phyloP scores from a whole-genome alignment of 2,329 filamentous ascomycete genomes.

The Arachnomyces sp. region DNA sequence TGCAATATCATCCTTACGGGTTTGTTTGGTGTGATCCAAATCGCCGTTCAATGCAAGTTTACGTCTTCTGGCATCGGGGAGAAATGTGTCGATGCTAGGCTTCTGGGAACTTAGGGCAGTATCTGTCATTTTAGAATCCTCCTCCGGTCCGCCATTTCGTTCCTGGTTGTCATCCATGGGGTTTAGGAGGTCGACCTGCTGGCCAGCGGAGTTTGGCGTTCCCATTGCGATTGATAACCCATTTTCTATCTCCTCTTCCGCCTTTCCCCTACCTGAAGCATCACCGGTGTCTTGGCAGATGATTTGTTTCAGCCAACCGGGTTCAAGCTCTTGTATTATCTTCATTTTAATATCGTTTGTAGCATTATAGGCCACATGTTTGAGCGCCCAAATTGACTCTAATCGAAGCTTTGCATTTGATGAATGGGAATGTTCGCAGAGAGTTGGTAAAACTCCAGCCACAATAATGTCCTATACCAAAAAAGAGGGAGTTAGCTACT shows the following conservation, averaged over 20 bases:
- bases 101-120: constrained; percentile 33
- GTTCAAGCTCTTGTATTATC: constrained; percentile 68
- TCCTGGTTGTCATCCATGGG: constrained; percentile 25
- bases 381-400: constrained; percentile 87
- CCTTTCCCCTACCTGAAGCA: constrained; percentile 20
- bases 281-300: constrained; percentile 53
- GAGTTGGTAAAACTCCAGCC: constrained; percentile 63
- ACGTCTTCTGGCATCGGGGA: constrained; percentile 32
- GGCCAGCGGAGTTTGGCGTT: constrained; percentile 52
- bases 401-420: constrained; percentile 69
- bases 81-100: constrained; percentile 29
- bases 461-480: constrained; percentile 59
- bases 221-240: constrained; percentile 42
- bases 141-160: constrained; percentile 12
- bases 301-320: constrained; percentile 72
- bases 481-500: constrained; percentile 11
- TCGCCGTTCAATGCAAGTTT: constrained; percentile 54
- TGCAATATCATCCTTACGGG: constrained; percentile 68
- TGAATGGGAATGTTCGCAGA: constrained; percentile 80
- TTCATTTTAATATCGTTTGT: constrained; percentile 65
- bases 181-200: constrained; percentile 54
- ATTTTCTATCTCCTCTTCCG: constrained; percentile 26
- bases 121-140: constrained; percentile 29
- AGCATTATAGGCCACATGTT: constrained; percentile 73
- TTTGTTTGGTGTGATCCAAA: constrained; percentile 58